Evolutionary conservation across 2,329 filamentous ascomycete species (phyloP).

Genomic region (Colletotrichum theobromicola): DNA sequence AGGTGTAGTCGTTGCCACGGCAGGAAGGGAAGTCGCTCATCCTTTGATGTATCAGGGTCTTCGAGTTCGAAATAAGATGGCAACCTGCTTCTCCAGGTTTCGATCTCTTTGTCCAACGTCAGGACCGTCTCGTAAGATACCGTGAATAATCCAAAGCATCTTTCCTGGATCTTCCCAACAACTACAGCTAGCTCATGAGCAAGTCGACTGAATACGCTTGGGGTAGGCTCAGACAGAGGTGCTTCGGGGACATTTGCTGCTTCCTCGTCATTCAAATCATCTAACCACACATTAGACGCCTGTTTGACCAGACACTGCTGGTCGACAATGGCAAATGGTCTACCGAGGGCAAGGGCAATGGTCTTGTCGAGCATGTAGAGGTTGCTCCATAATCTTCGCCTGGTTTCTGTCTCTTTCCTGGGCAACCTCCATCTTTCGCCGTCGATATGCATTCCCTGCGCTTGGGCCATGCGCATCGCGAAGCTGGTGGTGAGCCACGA

Average conservation of each 20-base stretch:
- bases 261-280: slow-evolving; percentile 36
- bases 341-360: slow-evolving; percentile 43
- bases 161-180: slow-evolving; percentile 43
- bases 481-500: slow-evolving; percentile 46
- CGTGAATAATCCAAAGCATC: slow-evolving; percentile 39
- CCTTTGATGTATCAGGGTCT: slow-evolving; percentile 34
- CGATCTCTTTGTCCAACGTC: slow-evolving; percentile 35
- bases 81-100: slow-evolving; percentile 34
- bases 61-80: slow-evolving; percentile 39
- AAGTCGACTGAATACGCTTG: slow-evolving; percentile 34
- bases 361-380: slow-evolving; percentile 43
- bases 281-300: slow-evolving; percentile 42
- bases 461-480: slow-evolving; percentile 47
- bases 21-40: slow-evolving; percentile 32
- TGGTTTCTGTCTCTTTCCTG: slow-evolving; percentile 38
- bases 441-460: slow-evolving; percentile 48
- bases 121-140: slow-evolving; percentile 43
- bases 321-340: slow-evolving; percentile 43
- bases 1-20: slow-evolving; percentile 42
- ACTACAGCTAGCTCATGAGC: slow-evolving; percentile 38
- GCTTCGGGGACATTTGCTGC: slow-evolving; percentile 25
- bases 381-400: slow-evolving; percentile 43
- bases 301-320: slow-evolving; percentile 41
- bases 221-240: slow-evolving; percentile 35
- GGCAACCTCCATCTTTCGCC: slow-evolving; percentile 42